A percentile compares a stretch with the other conserved stretches of the same genome.
These are phyloP conservation scores for Magnolia sinica DNA, from an alignment of 164 flowering plant genomes.

Conservation along the genomic window DNA sequence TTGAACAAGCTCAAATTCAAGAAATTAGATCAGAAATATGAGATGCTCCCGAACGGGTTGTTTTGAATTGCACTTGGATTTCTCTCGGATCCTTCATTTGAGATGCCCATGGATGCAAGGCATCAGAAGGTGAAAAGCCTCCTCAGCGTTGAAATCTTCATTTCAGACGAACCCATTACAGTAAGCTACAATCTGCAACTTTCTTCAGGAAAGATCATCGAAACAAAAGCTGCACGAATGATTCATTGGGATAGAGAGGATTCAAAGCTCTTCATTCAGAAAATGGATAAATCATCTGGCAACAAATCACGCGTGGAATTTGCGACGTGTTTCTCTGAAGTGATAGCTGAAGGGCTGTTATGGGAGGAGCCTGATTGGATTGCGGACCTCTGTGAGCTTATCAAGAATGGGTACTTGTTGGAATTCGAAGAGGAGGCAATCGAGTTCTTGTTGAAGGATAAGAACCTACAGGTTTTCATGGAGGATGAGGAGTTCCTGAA, in stretches of 20 bases:
- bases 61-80: slow-evolving; percentile 46
- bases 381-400: slow-evolving; percentile 43
- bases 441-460: slow-evolving; percentile 44
- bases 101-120: slow-evolving; percentile 36
- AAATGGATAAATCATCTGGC: slow-evolving; percentile 28
- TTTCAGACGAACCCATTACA: slow-evolving; percentile 25
- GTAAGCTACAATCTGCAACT: slow-evolving; percentile 25
- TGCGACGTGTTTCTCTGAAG: slow-evolving; percentile 50
- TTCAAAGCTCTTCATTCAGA: slow-evolving; percentile 38
- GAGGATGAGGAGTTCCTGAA: slow-evolving; percentile 49
- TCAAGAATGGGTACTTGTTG: slow-evolving; percentile 49
- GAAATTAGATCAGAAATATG: slow-evolving; percentile 20
- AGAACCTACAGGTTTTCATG: slow-evolving; percentile 47
- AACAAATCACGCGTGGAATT: slow-evolving; percentile 31
- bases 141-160: slow-evolving; percentile 30
- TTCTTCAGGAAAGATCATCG: slow-evolving; percentile 12
- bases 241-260: slow-evolving; percentile 55
- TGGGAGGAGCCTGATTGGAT: slow-evolving; percentile 50
- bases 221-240: slow-evolving; percentile 28
- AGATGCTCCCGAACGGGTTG: slow-evolving; percentile 28
- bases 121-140: slow-evolving; percentile 36
- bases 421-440: slow-evolving; percentile 54
- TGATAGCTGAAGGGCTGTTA: slow-evolving; percentile 55
- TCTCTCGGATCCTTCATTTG: slow-evolving; percentile 35
- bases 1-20: slow-evolving; percentile 16